Evolutionary conservation across 192 early-diverging fungal species (phyloP).

Genomic region (Haplosporangium gracile): DNA sequence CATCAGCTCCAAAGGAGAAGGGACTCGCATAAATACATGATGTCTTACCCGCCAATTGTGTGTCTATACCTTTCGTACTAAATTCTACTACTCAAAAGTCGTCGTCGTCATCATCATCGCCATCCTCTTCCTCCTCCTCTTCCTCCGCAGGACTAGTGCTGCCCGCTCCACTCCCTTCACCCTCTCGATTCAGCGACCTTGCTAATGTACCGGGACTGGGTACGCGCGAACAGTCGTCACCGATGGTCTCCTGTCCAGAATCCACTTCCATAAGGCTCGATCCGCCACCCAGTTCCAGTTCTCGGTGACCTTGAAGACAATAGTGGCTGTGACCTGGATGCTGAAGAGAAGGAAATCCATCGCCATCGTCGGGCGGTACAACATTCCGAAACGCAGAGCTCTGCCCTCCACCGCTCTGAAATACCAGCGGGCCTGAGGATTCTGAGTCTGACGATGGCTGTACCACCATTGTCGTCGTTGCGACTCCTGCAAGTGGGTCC

Average conservation of each 20-base stretch:
- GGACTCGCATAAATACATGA: neutral
- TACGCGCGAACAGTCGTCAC: neutral
- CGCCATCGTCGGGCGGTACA: neutral
- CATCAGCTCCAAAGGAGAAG: neutral
- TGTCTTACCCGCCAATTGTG: too few species aligned
- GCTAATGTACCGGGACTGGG: conserved; percentile 31
- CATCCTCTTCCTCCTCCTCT: conserved; percentile 17
- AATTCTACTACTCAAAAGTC: conserved; percentile 4
- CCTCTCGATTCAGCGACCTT: conserved; percentile 22
- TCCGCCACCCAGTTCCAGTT: neutral
- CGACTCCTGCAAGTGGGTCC: neutral
- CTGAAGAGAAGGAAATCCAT: conserved; percentile 22
- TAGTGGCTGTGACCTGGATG: conserved; percentile 28
- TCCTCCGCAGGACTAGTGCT: conserved; percentile 31
- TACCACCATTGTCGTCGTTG: neutral
- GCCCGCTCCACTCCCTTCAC: conserved; percentile 29
- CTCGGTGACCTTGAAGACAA: neutral
- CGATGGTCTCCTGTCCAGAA: neutral
- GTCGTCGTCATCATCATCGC: conserved; percentile 8
- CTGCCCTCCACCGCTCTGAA: neutral
- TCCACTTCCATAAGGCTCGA: conserved; percentile 28
- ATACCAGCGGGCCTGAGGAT: neutral
- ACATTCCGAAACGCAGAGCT: neutral
- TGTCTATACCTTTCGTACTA: too few species aligned
- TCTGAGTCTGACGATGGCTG: neutral